phyloP scores from a whole-genome alignment of 2,329 filamentous ascomycete genomes.

The Cadophora malorum region DNA sequence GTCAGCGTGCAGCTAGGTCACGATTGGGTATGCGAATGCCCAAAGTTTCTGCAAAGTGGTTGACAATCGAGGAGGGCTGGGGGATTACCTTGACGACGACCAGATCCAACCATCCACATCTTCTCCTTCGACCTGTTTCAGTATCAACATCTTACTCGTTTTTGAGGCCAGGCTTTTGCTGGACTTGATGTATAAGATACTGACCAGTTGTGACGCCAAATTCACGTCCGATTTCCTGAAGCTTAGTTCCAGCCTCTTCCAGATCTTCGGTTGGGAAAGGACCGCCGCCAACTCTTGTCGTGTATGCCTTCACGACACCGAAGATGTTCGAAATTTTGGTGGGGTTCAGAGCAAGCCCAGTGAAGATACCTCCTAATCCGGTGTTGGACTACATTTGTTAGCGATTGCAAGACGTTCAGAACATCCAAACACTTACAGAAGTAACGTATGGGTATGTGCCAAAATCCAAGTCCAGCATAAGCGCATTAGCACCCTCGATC shows the following conservation, averaged over 20 bases:
- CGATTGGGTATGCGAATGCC: too few relatives aligned
- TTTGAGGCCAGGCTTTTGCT: neutral
- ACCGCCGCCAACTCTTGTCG: constrained; percentile 64
- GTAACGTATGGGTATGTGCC: constrained; percentile 55
- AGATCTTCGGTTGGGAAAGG: constrained; percentile 70
- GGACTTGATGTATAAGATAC: neutral
- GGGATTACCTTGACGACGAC: constrained; percentile 49
- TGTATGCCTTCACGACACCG: constrained; percentile 72
- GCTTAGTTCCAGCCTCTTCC: constrained; percentile 52
- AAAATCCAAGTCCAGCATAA: constrained; percentile 71
- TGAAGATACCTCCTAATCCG: constrained; percentile 64
- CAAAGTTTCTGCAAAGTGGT: neutral
- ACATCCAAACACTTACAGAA: constrained; percentile 15
- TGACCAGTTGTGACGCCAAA: constrained; percentile 48
- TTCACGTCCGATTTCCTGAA: constrained; percentile 56
- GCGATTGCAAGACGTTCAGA: neutral
- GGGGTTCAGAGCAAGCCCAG: constrained; percentile 65
- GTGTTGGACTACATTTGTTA: constrained; percentile 52
- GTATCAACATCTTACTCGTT: neutral
- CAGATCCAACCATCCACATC: constrained; percentile 65
- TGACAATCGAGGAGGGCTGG: constrained; percentile 1
- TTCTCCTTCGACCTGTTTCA: constrained; percentile 56
- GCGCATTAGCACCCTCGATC: constrained; percentile 71
- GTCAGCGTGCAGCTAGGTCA: neutral
- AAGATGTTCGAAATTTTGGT: constrained; percentile 66